These are phyloP conservation scores for Wolfiporia cocos DNA, from an alignment of 1,284 basidiomycete genomes.

Conservation along the genomic window DNA sequence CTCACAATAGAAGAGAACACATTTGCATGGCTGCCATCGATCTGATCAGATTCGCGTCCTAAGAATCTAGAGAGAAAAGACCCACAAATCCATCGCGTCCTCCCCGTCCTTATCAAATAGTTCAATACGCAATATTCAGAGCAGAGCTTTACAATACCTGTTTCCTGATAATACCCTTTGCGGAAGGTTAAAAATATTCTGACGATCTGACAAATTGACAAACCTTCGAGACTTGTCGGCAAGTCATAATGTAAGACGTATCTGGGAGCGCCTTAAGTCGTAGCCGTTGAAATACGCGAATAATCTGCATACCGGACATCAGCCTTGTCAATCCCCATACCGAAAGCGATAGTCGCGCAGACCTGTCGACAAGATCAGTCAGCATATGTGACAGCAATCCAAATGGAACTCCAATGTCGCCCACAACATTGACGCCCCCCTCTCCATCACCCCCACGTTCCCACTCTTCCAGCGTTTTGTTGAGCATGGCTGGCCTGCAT, in stretches of 20 bases:
- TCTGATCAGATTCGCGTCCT: constrained; percentile 2
- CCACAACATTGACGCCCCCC: constrained; percentile 54
- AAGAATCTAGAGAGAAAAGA: constrained; percentile 6
- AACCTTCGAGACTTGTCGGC: constrained; percentile 81
- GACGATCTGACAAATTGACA: constrained; percentile 10
- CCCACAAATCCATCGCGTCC: constrained; percentile 78
- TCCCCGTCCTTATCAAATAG: constrained; percentile 45
- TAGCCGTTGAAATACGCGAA: not conserved
- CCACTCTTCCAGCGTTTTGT: constrained; percentile 62
- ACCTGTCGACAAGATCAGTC: constrained; percentile 26
- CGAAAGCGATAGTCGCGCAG: constrained; percentile 75
- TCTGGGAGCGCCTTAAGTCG: constrained; percentile 25
- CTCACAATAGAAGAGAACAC: constrained; percentile 78
- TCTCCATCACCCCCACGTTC: constrained; percentile 43
- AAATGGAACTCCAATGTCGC: constrained; percentile 16
- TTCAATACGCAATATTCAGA: not conserved
- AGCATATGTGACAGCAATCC: not conserved
- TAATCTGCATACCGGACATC: constrained; percentile 59
- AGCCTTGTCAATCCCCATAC: constrained; percentile 85
- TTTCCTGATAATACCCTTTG: constrained; percentile 85
- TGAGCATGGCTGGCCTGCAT: constrained; percentile 41
- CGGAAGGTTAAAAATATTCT: not conserved
- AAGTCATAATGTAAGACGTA: constrained; percentile 78
- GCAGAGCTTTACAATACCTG: constrained; percentile 38
- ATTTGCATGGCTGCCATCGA: constrained; percentile 62